Evolutionary conservation across 176 grass and related monocot genomes (phyloP).

Genomic region (Paspalum vaginatum): DNA sequence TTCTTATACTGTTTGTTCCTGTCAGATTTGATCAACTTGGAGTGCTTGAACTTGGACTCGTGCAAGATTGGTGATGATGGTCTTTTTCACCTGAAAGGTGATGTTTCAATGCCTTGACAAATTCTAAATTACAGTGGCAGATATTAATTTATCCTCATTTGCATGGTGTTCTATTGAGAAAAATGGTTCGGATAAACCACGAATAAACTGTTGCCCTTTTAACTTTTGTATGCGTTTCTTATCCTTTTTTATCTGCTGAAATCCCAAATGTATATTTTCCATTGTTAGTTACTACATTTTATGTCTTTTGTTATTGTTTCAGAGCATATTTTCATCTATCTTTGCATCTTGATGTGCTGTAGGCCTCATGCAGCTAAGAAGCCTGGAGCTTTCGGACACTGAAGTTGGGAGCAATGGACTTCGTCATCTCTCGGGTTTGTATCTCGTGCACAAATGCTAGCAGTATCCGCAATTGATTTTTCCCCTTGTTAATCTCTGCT

Average conservation of each 20-base stretch:
- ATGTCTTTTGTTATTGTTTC: slow-evolving; percentile 8
- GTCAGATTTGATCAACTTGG: slow-evolving; percentile 84
- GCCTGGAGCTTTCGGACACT: slow-evolving; percentile 88
- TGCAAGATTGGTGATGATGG: slow-evolving; percentile 89
- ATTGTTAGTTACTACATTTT: not conserved
- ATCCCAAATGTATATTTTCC: not conserved
- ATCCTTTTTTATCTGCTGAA: not conserved
- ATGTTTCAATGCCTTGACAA: slow-evolving; percentile 20
- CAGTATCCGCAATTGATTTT: not conserved
- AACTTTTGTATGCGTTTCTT: not conserved
- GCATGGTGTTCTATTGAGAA: not conserved
- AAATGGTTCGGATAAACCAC: slow-evolving; percentile 13
- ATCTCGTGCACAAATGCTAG: slow-evolving; percentile 29
- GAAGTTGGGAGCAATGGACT: slow-evolving; percentile 88
- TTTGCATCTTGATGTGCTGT: slow-evolving; percentile 39
- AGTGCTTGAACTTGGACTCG: slow-evolving; percentile 96
- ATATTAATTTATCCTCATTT: slow-evolving; percentile 6
- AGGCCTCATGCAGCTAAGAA: slow-evolving; percentile 78
- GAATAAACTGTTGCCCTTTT: slow-evolving; percentile 2
- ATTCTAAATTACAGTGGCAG: not conserved
- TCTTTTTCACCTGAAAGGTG: slow-evolving; percentile 79
- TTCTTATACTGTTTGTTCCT: slow-evolving; percentile 39
- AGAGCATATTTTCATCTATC: slow-evolving; percentile 29
- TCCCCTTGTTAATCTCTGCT: not conserved
- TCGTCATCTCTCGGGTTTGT: slow-evolving; percentile 87